Base-by-base conservation (phyloP, 768 basidiomycete genomes). In the Amyloporia xantha region DNA sequence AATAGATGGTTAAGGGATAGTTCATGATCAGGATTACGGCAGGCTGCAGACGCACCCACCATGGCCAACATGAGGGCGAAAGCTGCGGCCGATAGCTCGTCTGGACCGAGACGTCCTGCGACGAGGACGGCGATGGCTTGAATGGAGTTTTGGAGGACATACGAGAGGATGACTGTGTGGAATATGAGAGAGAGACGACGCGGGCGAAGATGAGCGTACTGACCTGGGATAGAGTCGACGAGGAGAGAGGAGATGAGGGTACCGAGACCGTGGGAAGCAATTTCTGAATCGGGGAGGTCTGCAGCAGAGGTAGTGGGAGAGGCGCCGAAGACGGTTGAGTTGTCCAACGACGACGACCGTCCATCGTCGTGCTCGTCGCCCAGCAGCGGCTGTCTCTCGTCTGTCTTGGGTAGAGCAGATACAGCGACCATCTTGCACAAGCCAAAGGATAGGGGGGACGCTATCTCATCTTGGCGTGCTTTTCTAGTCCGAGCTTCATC, bases 11-110 rank as follows among this genome's bases (percentile, higher is more conserved):
- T 12, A 17, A 21, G 17, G 37, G 10, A 5, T 20, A 47, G 37
- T 7, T 19, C 72, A 78, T 75, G 77, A 78, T 81, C 74, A 76
- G 71, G 55, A 60, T 55, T n/a, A 47, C 50, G 43, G 25, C 51
- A 41, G 63, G 58, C 40, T 50, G 53, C 50, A 46, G 53, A 60
- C 59, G 63, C 82, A 73, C 86, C 84, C 6, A 86, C 86, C 60
- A 80, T 84, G 12, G 84, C 85, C 56, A 89, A 66, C 85, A 88
- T 88, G 60, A 84, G 67, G 24, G 82, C 75, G 57, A 87, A 84
- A 37, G 86, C 84, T 11, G 86, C 75, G 1, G 77, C 80, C 1
- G 84, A 84, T 13, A 89, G 69, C 57, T 84, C 79, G 54, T 81
- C 69, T 17, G 85, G 78, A 2, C 86, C 85, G 7, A 88, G 72